Evolutionary conservation across 805 yeast species (phyloP).

Genomic region (Yarrowia sp.): DNA sequence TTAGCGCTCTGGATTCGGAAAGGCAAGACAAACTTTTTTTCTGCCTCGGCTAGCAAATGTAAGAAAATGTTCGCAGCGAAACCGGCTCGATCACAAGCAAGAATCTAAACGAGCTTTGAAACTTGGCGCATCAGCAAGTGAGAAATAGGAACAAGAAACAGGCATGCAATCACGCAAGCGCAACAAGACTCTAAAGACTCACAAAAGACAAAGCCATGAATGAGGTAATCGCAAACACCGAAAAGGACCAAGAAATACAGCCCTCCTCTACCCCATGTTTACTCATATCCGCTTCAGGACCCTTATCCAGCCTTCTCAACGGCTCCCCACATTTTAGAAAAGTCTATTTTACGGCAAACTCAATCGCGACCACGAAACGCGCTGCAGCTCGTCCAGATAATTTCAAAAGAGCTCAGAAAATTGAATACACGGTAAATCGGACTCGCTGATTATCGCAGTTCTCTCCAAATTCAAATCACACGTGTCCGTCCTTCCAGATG

Average conservation of each 20-base stretch:
- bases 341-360: neutral
- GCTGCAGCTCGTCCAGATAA: neutral
- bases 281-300: neutral
- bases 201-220: too few relatives aligned
- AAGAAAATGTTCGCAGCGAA: neutral
- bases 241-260: too few relatives aligned
- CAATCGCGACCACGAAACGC: neutral
- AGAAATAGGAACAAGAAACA: neutral
- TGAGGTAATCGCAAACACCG: too few relatives aligned
- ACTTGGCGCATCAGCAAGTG: too few relatives aligned
- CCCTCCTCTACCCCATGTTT: neutral
- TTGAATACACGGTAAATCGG: too few relatives aligned
- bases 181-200: too few relatives aligned
- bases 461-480: too few relatives aligned
- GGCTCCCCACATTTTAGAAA: neutral
- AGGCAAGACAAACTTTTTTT: slow-evolving; percentile 2
- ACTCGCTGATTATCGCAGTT: too few relatives aligned
- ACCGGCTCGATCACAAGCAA: too few relatives aligned
- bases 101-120: too few relatives aligned
- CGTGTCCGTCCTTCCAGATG: too few relatives aligned
- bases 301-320: slow-evolving; percentile 7
- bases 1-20: slow-evolving; percentile 9
- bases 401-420: neutral
- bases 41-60: slow-evolving; percentile 13
- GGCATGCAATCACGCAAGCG: neutral